Evolutionary conservation across 768 basidiomycete species (phyloP), one percentile per base, ranked within the genome.

Genomic region (Serpula lacrymans): DNA sequence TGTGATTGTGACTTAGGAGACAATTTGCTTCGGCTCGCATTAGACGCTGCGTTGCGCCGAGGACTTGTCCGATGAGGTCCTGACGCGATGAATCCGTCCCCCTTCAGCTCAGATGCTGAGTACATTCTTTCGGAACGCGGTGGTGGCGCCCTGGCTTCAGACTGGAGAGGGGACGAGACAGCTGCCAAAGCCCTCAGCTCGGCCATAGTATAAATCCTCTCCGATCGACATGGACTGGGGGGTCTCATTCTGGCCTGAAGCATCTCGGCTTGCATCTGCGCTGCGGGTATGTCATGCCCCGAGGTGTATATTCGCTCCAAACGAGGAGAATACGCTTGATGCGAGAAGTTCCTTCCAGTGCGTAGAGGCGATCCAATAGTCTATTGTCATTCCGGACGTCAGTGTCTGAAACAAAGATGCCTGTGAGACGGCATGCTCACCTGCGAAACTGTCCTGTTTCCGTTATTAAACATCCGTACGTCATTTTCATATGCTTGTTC

Each of bases 131-230:
- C 31, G 14, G n/a, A 33, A 33, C n/a, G 59, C 31, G 61, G 50
- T 20, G 54, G 35, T 12, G 18, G 44, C 57, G 10, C 17, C 18
- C 39, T 63, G 56, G 17, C 50, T 61, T 2, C n/a, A n/a, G n/a
- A n/a, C n/a, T n/a, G n/a, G n/a, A n/a, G n/a, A n/a, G n/a, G n/a
- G n/a, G n/a, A n/a, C n/a, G n/a, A n/a, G n/a, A n/a, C n/a, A n/a
- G n/a, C n/a, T 18, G 31, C 53, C 16, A 61, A 46, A 28, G 61
- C 59, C n/a, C 49, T 61, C 32, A 61, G 51, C 42, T 61, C 61
- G 6, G 61, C 59, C 39, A 63, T 47, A 18, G 59, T 63, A 30
- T 61, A 61, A 25, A 61, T 61, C 45, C 59, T 60, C 42, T 61
- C 59, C 8, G 59, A 61, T 42, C 59, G 51, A 14, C 55, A 47